Base-by-base conservation (phyloP, 148 eudicot species). In the Chenopodium quinoa region DNA sequence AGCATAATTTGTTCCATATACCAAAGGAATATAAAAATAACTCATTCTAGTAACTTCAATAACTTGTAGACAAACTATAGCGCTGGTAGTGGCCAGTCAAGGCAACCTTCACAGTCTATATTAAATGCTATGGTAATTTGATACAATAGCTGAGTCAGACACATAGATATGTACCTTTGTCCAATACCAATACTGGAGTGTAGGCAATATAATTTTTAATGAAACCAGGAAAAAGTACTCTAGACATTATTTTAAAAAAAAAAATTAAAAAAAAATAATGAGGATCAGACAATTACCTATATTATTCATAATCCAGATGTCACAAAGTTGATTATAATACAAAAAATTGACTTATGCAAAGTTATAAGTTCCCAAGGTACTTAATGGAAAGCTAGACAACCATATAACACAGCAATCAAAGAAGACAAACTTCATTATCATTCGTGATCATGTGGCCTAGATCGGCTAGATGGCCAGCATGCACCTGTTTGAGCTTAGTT, bases 261-360 rank as follows among this genome's bases (percentile, higher is more conserved):
- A 54, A 23, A 47, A 23, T 68, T 27, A 27, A 27, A 27, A 27
- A 27, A 3, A 79, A 68, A 54, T 16, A 47, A 22, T 69, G 20
- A 25, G 20, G 25, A 69, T 27, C 29, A 69, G 27, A 46, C 20
- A 69, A 52, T 12, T 7, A 31, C 25, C 65, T 62, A 9, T 9
- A 37, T 27, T n/a, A 65, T 50, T 70, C 75, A 54, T 37, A 68
- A 37, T 50, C 66, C 47, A 69, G 27, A 79, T 69, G 13, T 50
- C 52, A 31, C 20, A 11, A 75, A 29, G 78, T 56, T 56, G 48
- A 31, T n/a, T 32, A 7, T 14, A 32, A 75, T 75, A 27, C 22
- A 75, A 25, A 75, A 0, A 32, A 58, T 75, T 56, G 27, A 1
- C 63, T 8, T 8, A 34, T 40, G 63, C 27, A 58, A 56, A 58